A percentile compares a stretch with the other conserved stretches of the same genome.
Conservation (phyloP, 176 grass and related monocot genomes). For the Paspalum notatum region DNA sequence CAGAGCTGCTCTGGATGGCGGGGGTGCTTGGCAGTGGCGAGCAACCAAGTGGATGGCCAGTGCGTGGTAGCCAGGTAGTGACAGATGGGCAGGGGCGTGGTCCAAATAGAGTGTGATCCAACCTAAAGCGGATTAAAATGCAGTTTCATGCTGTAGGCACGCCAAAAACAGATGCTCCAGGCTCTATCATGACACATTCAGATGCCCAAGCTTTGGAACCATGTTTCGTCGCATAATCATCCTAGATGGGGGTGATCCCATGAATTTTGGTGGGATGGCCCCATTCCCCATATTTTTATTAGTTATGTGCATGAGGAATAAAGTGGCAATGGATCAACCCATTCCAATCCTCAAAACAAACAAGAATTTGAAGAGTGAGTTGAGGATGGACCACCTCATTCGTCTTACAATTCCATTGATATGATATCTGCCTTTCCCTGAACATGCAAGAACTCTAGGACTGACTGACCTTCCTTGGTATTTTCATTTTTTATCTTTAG, state of each 20-base stretch:
- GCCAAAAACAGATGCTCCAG: too few relatives aligned
- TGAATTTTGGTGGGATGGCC: neutral
- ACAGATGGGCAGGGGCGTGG: too few relatives aligned
- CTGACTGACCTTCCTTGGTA: neutral
- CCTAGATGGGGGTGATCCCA: neutral
- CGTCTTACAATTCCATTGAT: constrained; percentile 10
- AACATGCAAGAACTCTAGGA: constrained; percentile 15
- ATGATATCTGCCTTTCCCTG: neutral
- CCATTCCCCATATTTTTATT: neutral
- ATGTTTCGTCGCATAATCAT: neutral
- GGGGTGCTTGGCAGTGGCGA: too few relatives aligned
- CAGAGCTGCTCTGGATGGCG: too few relatives aligned
- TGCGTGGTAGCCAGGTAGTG: too few relatives aligned
- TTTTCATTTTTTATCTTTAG: constrained; percentile 25
- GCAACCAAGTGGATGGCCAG: too few relatives aligned
- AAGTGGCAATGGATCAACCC: neutral
- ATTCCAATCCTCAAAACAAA: neutral
- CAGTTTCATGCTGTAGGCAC: too few relatives aligned
- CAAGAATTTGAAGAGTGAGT: neutral
- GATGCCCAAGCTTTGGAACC: too few relatives aligned
- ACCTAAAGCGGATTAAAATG: too few relatives aligned
- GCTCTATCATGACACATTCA: too few relatives aligned
- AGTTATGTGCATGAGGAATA: neutral
- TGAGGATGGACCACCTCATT: neutral
- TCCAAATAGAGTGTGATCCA: too few relatives aligned